Base-by-base conservation (phyloP, 2,329 filamentous ascomycete species). In the Cordyceps fumosorosea region DNA sequence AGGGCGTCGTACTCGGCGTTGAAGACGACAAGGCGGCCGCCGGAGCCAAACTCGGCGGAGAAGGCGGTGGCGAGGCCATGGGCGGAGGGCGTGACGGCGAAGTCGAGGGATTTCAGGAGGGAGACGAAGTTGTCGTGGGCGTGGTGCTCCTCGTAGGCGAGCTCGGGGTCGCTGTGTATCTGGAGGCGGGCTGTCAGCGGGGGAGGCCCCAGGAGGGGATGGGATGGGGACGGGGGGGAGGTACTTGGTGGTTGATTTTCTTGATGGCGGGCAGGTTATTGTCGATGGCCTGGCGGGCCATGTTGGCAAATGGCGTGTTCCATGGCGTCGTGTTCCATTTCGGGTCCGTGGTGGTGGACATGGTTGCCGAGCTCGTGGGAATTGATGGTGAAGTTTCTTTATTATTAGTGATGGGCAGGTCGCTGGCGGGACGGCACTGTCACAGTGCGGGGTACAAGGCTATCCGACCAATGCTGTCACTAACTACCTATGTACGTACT, bases 21-120 rank as follows among this genome's bases (percentile, higher is more conserved):
- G 66, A 74, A 71, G n/a, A 73, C 67, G 52, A 75, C 69, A 1
- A 73, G 64, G n/a, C 67, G 64, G 62, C 71, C 72, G 24, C 69
- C 72, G 10, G 66, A 65, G 29, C 71, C 72, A 48, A 62, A 60
- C 7, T 67, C 65, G 26, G 69, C 70, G 40, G 70, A 68, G 52
- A 76, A 76, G 24, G 72, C 66, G 14, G 74, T 75, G 0, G 70
- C 65, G 12, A 76, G 60, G 20, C 71, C 72, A 63, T 74, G 72
- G 3, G 72, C 67, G 51, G 71, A 68, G 26, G 69, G 70, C 1
- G 67, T 72, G 0, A 74, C 71, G 11, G 54, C 29, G 51, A 67
- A 68, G 8, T 69, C 71, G 1, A 67, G 67, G 5, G 53, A 55
- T 10, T 63, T 14, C 45, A 72, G 65, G 8, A 67, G 55, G 10